Base-by-base conservation (phyloP, 768 basidiomycete species). In the Cyathus striatus region DNA sequence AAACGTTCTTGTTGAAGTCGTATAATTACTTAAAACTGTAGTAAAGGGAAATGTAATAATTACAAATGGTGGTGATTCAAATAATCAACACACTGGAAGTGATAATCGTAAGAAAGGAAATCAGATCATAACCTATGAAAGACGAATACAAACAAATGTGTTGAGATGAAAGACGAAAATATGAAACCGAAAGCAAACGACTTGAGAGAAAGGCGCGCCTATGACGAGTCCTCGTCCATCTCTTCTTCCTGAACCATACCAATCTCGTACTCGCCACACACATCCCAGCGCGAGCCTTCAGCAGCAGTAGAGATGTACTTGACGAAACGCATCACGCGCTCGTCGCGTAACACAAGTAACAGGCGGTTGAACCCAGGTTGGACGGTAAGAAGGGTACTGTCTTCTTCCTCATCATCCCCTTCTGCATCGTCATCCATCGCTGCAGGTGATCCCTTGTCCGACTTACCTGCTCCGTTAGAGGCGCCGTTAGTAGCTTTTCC, bases 271-370 rank as follows among this genome's bases (percentile, higher is more conserved):
- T 98, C 95, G 3, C 83, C 85, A 49, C 83, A 90, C 9, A 97
- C 67, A 59, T 98, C 95, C 92, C 92, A 98, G 42, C 95, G 70
- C 22, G 90, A 92, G 6, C 92, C 90, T 40, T 83, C 79, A 0
- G 95, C 95, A 1, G 83, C 81, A 13, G 89, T 90, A 21, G 87
- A 88, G 16, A 97, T 79, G 54, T 98, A 98, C 61, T 97, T 98
- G 49, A 94, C 90, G 59, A 97, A 98, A 32, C 79, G 79, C 81
- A 98, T 84, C 37, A 98, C 93, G 16, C 87, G 79, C 56, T 92
- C 88, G 61, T 98, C 95, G 13, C 95, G 78, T 44, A 97, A 68
- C 18, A 97, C 94, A 26, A 98, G 73, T 22, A 94, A 70, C 6
- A 98, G 71, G 14, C 83, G 76, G 61, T 97, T 97, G 67, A 91